Base-by-base conservation (phyloP, 202 grass and related monocot species). In the Miscanthus sacchariflorus region DNA sequence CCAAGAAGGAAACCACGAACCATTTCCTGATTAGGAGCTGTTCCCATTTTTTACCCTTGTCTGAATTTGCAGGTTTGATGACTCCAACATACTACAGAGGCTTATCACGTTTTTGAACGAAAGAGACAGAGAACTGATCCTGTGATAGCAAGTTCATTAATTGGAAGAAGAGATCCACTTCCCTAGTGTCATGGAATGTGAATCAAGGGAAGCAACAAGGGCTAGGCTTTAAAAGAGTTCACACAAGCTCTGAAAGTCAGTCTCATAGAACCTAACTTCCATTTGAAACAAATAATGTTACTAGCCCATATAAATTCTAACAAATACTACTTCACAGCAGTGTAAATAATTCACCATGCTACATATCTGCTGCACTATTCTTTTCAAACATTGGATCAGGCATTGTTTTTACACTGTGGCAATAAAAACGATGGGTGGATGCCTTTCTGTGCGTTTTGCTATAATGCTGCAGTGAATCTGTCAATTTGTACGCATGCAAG, bases 81-180 rank as follows among this genome's bases (percentile, higher is more conserved):
- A 85, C 45, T 78, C 73, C 19, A 85, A 85, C 43, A 78, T 78
- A 44, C 74, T 78, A 33, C 83, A 85, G 72, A 50, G 19, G 38
- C 74, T 85, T 77, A 56, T 85, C 1, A 5, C 44, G 8, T 56
- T 25, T 45, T 56, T 39, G 73, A 78, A 25, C 30, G 28, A 49
- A 54, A 58, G 12, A 48, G 74, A 68, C 13, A 54, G 63, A 19
- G 30, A 68, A 30, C 27, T 86, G 61, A 59, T 86, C 5, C 35
- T 86, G 73, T 70, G 74, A 78, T 12, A 70, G 61, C 45, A 82
- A 36, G 59, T 18, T 81, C 70, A 88, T 83, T 63, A 59, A 83
- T 9, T 77, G 72, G 79, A 72, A 83, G 14, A 76, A 69, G 79
- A 88, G 44, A 88, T 11, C 30, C 87, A 88, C 48, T 27, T 88